phyloP scores from a whole-genome alignment of 2,329 filamentous ascomycete genomes.

The Xylariaceae sp. region DNA sequence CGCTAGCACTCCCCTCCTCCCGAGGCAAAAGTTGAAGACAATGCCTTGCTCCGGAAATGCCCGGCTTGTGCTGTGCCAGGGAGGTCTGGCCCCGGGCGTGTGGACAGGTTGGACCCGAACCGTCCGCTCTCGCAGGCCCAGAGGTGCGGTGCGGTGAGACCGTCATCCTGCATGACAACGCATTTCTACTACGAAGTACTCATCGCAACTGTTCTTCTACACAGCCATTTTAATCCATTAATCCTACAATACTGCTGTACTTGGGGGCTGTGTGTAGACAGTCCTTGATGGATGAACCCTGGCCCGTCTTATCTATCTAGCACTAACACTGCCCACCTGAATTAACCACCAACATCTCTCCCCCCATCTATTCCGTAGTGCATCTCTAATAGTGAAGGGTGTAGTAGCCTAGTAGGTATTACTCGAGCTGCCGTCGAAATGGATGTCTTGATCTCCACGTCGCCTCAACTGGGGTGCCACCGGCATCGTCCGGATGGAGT shows the following conservation, averaged over 20 bases:
- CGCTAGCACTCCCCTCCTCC: not conserved
- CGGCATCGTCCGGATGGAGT: conserved; percentile 14
- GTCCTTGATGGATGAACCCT: not conserved
- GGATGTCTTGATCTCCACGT: conserved; percentile 9
- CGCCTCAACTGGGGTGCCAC: conserved; percentile 10
- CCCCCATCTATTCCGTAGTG: not conserved
- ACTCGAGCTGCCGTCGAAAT: conserved; percentile 6
- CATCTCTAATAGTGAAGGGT: too few relatives aligned
- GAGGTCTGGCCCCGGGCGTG: not conserved
- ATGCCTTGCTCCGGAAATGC: not conserved
- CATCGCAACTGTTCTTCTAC: not conserved
- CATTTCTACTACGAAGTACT: not conserved
- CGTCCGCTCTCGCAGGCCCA: not conserved
- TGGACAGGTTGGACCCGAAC: not conserved
- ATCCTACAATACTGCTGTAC: too few relatives aligned
- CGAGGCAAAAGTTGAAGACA: not conserved
- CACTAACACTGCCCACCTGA: not conserved
- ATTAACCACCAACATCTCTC: not conserved
- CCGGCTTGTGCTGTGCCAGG: not conserved
- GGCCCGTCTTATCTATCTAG: not conserved
- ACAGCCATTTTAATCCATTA: too few relatives aligned
- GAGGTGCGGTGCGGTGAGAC: not conserved
- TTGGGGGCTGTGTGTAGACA: not conserved
- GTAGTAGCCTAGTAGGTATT: not conserved
- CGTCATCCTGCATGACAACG: not conserved